Base-by-base conservation (phyloP, 1,284 basidiomycete genomes). In the Earliella scabrosa region DNA sequence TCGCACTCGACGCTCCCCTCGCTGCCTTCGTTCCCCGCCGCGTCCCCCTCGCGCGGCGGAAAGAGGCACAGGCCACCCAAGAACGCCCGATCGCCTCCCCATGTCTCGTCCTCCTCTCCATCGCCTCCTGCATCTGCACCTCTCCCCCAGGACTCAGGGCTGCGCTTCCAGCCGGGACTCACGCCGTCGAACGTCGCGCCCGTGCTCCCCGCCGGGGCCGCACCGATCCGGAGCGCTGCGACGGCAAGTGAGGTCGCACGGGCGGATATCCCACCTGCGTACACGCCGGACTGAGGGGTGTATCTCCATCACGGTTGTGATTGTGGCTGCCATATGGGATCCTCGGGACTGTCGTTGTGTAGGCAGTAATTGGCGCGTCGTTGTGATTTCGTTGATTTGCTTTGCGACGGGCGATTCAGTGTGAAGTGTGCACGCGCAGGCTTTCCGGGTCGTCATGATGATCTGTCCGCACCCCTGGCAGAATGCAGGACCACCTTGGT, bases 201-300 rank as follows among this genome's bases (percentile, higher is more conserved):
- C 16, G 40, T 52, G 23, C 41, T 55, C 24, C 45, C 57, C 9
- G 48, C 40, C 2, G 57, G 52, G 40, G 26, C 21, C 3, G 45
- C 21, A 18, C 50, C 52, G 11, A 54, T 58, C 29, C 41, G 56
- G 43, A 50, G 44, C n/a, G 40, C 44, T 31, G 51, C 36, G 36
- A 58, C 56, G 45, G 18, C 13, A 36, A 52, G 52, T 16, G 52
- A 54, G 49, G 57, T 59, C 3, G 57, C 57, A 29, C 38, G 53
- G n/a, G 53, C 57, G 45, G 57, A 59, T 21, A 40, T 59, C 9
- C 57, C 57, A 26, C 57, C 57, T 13, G 57, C 57, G 20, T 59
- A 59, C 27, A 59, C 57, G 10, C 52, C 49, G 23, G 38, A 51
- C 29, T 59, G 52, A 48, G 29, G n/a, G n/a, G n/a, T n/a, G n/a